These are phyloP conservation scores for Neocatenulostroma microsporum DNA, from an alignment of 2,329 filamentous ascomycete species.

Conservation along the genomic window DNA sequence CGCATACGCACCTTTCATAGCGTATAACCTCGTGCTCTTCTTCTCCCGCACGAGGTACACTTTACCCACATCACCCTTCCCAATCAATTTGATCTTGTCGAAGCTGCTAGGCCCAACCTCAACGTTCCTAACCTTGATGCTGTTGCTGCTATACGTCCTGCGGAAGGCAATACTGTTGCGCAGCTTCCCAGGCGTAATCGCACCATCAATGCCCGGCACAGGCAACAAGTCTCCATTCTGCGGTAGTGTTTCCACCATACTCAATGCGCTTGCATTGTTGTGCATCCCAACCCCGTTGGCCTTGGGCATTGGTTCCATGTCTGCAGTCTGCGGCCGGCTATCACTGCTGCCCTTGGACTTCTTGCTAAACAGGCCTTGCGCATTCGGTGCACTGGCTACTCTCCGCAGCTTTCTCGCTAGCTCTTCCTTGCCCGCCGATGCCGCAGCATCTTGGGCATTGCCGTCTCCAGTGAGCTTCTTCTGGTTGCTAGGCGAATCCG, in stretches of 20 bases:
- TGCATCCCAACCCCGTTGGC: constrained; percentile 34
- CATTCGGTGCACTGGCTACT: constrained; percentile 94
- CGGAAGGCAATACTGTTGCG: constrained; percentile 67
- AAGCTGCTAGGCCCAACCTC: constrained; percentile 94
- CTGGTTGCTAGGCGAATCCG: constrained; percentile 70
- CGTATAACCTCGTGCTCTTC: constrained; percentile 90
- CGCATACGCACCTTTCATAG: constrained; percentile 77
- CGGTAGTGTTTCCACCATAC: constrained; percentile 44
- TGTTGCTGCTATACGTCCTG: constrained; percentile 96
- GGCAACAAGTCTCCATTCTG: constrained; percentile 30
- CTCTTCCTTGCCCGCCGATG: constrained; percentile 82
- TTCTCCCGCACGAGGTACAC: constrained; percentile 97
- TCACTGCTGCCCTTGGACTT: constrained; percentile 42
- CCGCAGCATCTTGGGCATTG: constrained; percentile 56
- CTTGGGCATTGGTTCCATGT: constrained; percentile 48
- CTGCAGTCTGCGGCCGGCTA: constrained; percentile 64
- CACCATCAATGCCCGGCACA: constrained; percentile 45
- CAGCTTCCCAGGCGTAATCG: constrained; percentile 59
- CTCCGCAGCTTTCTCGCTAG: constrained; percentile 83
- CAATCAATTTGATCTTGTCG: constrained; percentile 99
- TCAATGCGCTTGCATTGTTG: constrained; percentile 37
- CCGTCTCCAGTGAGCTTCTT: constrained; percentile 60
- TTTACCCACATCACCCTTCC: constrained; percentile 97
- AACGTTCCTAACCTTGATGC: constrained; percentile 95
- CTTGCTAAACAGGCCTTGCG: constrained; percentile 72